Percentiles rank a stretch among this genome's conserved stretches.
Evolutionary conservation across 345 rosid species (phyloP).

Genomic region (Arabis hirsuta): DNA sequence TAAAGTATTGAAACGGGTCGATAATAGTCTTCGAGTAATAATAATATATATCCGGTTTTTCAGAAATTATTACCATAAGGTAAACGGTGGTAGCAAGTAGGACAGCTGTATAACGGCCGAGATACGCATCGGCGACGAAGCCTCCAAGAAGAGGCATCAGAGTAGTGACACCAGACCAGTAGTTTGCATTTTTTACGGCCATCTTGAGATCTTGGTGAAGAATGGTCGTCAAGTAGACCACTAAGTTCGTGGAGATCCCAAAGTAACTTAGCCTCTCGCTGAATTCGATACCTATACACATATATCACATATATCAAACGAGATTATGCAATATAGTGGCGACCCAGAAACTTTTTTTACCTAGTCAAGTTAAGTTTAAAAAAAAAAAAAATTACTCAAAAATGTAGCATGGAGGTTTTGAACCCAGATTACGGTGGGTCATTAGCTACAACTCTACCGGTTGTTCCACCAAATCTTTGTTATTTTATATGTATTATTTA

Average conservation of each 20-base stretch:
- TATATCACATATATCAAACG: slow-evolving; percentile 15
- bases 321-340: too few species aligned
- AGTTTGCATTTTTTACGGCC: slow-evolving; percentile 79
- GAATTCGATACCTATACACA: slow-evolving; percentile 76
- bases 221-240: slow-evolving; percentile 78
- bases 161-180: slow-evolving; percentile 96
- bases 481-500: too few species aligned
- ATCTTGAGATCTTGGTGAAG: slow-evolving; percentile 87
- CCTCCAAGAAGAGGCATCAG: slow-evolving; percentile 93
- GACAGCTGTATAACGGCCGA: slow-evolving; percentile 79
- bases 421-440: too few species aligned
- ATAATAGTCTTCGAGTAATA: too few species aligned
- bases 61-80: slow-evolving; percentile 55
- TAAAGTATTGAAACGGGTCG: too few species aligned
- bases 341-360: too few species aligned
- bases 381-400: too few species aligned
- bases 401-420: too few species aligned
- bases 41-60: too few species aligned
- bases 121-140: slow-evolving; percentile 88
- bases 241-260: slow-evolving; percentile 83
- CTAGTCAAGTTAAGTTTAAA: too few species aligned
- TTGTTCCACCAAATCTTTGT: too few species aligned
- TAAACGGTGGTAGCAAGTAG: slow-evolving; percentile 61
- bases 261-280: slow-evolving; percentile 92
- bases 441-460: too few species aligned